Base-by-base conservation (phyloP, 352 stramenopile species). In the Globisporangium cylindrosporum region DNA sequence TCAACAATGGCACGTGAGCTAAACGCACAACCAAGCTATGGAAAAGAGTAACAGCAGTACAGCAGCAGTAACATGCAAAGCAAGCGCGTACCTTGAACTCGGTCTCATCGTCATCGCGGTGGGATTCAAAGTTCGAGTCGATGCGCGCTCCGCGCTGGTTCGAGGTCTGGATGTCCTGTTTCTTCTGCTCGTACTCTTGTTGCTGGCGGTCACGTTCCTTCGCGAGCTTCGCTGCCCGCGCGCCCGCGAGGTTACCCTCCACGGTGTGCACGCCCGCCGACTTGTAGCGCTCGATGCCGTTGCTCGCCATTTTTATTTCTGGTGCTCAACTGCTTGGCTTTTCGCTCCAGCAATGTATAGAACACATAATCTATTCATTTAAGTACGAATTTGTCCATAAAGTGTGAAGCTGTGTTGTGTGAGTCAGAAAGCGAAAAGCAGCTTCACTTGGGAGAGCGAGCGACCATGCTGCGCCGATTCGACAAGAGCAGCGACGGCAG, bases 191-290 rank as follows among this genome's bases (percentile, higher is more conserved):
- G 70, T 98, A 99, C 48, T 97, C 93, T 68, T 94, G 77, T 74
- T 99, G 84, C 71, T 99, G 92, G 66, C 93, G 79, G 64, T 98
- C 86, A 3, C 97, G 91, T 79, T 98, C 78, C 73, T 98, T 96
- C 14, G 89, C 93, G 43, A 99, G 80, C 15, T 77, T 73, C 4
- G 96, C 95, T 1, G 97, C 97, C 15, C 95, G 89, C 18, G 81
- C 75, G 9, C 97, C 97, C 9, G 95, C 91, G 41, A 98, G 80
- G 70, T 98, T 98, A 15, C 97, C 97, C 83, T 99, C 97, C 38
- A 99, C 94, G 20, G 97, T 99, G 76, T 98, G 90, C 64, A 97
- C 93, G 57, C 97, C 97, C 3, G 97, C 81, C 18, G 84, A 87
- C 14, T 86, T 87, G 73, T 94, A 93, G 38, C 84, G 84, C 80